Percentiles rank a stretch among this genome's conserved stretches.
phyloP scores from a whole-genome alignment of 345 rosid species.

The Populus euphratica region DNA sequence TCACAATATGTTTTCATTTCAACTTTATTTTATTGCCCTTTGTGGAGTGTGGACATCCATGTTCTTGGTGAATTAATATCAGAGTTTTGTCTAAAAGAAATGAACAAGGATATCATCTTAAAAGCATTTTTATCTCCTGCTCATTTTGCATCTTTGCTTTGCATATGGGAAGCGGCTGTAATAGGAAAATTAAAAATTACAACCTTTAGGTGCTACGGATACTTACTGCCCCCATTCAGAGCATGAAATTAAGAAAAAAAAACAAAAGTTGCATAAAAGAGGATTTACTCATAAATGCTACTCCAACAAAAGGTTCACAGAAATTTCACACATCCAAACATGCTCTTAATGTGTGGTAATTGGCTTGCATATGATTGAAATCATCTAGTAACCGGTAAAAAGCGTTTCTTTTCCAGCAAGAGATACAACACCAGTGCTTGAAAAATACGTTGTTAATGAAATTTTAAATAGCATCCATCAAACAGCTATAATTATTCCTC shows the following conservation, averaged over 20 bases:
- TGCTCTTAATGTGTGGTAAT: background rate
- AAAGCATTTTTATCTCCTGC: background rate
- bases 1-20: background rate
- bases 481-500: background rate
- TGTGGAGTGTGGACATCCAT: background rate
- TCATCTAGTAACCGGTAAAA: background rate
- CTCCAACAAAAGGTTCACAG: background rate
- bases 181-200: background rate
- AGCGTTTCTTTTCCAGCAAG: background rate
- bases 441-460: background rate
- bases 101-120: background rate
- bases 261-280: background rate
- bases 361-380: background rate
- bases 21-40: background rate
- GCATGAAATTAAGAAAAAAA: background rate
- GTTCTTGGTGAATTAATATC: background rate
- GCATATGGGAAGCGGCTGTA: background rate
- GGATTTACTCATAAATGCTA: background rate
- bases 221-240: background rate
- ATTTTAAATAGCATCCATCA: background rate
- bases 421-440: background rate
- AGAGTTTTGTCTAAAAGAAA: background rate
- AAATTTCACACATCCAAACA: background rate
- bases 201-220: background rate
- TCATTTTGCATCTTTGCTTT: background rate